A percentile compares a stretch with the other conserved stretches of the same genome.
These are phyloP conservation scores for Russula brevipes DNA, from an alignment of 768 basidiomycete species.

Conservation along the genomic window DNA sequence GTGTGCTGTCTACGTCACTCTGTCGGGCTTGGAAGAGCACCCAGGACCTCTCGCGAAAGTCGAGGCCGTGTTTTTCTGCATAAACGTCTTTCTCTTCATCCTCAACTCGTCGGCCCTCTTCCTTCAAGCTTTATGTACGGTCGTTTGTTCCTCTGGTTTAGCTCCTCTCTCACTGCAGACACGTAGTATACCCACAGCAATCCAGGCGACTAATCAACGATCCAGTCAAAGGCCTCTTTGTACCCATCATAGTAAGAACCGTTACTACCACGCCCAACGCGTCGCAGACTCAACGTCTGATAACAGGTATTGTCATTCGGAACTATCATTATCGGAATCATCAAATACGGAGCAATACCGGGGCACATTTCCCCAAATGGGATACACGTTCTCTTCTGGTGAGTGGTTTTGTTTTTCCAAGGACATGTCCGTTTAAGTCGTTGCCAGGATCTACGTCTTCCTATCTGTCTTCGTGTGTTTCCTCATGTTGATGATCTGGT, in stretches of 20 bases:
- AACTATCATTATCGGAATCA: conserved; percentile 45
- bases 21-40: conserved; percentile 35
- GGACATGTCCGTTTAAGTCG: background rate
- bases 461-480: conserved; percentile 38
- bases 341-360: conserved; percentile 41
- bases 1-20: conserved; percentile 30
- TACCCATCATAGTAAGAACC: conserved; percentile 34
- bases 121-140: conserved; percentile 42
- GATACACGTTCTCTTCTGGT: conserved; percentile 45
- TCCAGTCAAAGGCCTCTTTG: conserved; percentile 43
- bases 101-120: conserved; percentile 40
- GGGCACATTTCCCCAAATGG: conserved; percentile 34
- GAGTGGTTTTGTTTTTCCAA: background rate
- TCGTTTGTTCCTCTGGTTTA: no score
- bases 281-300: background rate
- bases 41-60: conserved; percentile 32
- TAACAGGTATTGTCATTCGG: conserved; percentile 44
- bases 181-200: conserved; percentile 41
- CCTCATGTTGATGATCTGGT: conserved; percentile 48
- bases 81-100: conserved; percentile 42
- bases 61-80: conserved; percentile 44
- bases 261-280: background rate
- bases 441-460: conserved; percentile 39
- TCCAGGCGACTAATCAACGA: conserved; percentile 40
- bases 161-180: background rate